These are phyloP conservation scores for Kwoniella heveanensis DNA, from an alignment of 768 basidiomycete species.

Conservation along the genomic window DNA sequence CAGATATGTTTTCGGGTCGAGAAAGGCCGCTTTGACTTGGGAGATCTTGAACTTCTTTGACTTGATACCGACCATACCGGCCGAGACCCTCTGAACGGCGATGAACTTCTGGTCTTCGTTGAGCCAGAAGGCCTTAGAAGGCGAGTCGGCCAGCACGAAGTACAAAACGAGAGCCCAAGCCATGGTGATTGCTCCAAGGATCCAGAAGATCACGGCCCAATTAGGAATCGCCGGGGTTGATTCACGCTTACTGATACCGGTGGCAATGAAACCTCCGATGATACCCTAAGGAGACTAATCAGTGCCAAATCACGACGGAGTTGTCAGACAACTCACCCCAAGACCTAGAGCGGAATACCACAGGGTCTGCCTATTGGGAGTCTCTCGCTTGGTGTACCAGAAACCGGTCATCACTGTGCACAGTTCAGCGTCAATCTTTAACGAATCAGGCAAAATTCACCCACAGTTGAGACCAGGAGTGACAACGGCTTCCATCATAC, in stretches of 20 bases:
- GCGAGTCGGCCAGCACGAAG: conserved; percentile 57
- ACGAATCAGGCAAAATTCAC: too few species aligned
- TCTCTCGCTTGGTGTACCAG: too few species aligned
- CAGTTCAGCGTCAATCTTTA: neutral
- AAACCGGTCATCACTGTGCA: neutral
- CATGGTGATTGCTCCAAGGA: conserved; percentile 55
- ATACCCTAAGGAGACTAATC: too few species aligned
- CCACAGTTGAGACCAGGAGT: conserved; percentile 38
- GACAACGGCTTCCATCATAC: conserved; percentile 49
- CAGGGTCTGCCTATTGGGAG: too few species aligned
- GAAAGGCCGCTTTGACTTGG: conserved; percentile 52
- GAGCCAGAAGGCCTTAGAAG: conserved; percentile 54
- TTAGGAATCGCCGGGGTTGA: conserved; percentile 30
- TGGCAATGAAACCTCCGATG: too few species aligned
- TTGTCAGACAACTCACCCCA: too few species aligned
- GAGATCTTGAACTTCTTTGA: conserved; percentile 57
- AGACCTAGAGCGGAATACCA: too few species aligned
- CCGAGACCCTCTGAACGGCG: conserved; percentile 57
- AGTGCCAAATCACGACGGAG: too few species aligned
- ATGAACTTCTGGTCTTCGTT: conserved; percentile 53
- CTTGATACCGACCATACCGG: conserved; percentile 53
- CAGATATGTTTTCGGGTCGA: conserved; percentile 57
- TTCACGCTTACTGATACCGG: conserved; percentile 1
- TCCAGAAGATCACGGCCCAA: conserved; percentile 52
- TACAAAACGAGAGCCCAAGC: conserved; percentile 51